Evolutionary conservation across 495 filamentous ascomycete species (phyloP).

Genomic region (Aspergillus avenaceus): DNA sequence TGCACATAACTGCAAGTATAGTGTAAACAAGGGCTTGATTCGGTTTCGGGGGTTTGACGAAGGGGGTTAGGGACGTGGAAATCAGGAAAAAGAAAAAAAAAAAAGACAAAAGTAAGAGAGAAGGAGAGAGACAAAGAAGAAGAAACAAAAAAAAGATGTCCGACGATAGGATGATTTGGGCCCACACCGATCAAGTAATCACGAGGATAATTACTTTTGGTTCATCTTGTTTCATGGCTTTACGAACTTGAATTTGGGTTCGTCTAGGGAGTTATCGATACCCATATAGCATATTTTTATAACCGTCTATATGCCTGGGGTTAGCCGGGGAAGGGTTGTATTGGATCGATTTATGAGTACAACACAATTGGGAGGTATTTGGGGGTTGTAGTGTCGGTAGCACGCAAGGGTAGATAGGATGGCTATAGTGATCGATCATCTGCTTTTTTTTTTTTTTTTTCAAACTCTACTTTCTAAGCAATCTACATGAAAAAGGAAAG

Average conservation of each 20-base stretch:
- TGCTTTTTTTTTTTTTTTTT: too few relatives aligned
- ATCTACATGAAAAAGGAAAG: too few relatives aligned
- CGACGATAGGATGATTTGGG: not conserved
- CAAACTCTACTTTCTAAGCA: too few relatives aligned
- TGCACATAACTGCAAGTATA: conserved; percentile 6
- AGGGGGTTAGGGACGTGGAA: too few relatives aligned
- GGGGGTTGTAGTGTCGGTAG: not conserved
- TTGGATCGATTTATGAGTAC: not conserved
- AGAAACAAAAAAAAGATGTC: not conserved
- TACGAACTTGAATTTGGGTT: not conserved
- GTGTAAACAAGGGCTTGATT: conserved; percentile 11
- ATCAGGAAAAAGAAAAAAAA: conserved; percentile 4
- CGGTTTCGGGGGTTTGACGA: too few relatives aligned
- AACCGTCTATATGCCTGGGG: not conserved
- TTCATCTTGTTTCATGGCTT: conserved; percentile 1
- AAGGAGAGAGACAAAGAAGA: not conserved
- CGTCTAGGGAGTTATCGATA: conserved; percentile 9
- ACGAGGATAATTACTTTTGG: not conserved
- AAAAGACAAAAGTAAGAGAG: conserved; percentile 1
- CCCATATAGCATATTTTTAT: conserved; percentile 9
- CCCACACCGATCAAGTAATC: not conserved
- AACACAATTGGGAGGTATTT: not conserved
- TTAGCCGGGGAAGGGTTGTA: not conserved
- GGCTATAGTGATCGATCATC: not conserved
- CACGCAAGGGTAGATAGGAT: not conserved